A percentile compares a stretch with the other conserved stretches of the same genome.
phyloP scores from a whole-genome alignment of 768 basidiomycete species.

The Artomyces pyxidatus region DNA sequence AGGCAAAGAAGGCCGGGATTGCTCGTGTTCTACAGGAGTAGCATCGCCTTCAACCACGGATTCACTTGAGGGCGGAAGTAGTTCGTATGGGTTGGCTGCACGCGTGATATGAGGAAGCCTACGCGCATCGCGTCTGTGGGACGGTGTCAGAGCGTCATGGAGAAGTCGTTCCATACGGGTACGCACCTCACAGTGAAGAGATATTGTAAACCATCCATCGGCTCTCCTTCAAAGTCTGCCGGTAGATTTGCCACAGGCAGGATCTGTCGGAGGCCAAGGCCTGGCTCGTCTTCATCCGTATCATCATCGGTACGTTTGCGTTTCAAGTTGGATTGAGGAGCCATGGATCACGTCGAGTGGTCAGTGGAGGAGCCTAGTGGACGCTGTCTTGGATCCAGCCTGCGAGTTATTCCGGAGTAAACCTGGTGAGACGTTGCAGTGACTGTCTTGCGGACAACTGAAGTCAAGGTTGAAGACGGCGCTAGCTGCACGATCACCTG shows the following conservation, averaged over 20 bases:
- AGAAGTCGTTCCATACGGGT: constrained; percentile 2
- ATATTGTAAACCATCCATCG: constrained; percentile 70
- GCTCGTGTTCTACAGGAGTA: constrained; percentile 15
- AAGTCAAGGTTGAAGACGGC: too few species aligned
- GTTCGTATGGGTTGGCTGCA: constrained; percentile 62
- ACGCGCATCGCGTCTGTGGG: constrained; percentile 60
- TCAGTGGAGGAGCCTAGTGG: too few species aligned
- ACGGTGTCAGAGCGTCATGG: not conserved
- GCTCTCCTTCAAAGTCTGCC: constrained; percentile 53
- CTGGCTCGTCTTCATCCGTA: constrained; percentile 55
- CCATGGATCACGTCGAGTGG: too few species aligned
- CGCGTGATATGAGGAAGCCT: constrained; percentile 56
- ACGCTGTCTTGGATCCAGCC: too few species aligned
- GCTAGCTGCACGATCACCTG: too few species aligned
- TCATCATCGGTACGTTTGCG: constrained; percentile 39
- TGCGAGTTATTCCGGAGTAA: too few species aligned
- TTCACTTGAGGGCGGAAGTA: constrained; percentile 17
- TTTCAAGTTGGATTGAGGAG: too few species aligned
- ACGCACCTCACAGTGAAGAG: constrained; percentile 72
- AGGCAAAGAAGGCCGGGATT: constrained; percentile 38
- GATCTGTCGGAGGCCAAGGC: constrained; percentile 56
- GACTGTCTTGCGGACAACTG: too few species aligned
- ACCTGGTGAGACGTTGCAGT: too few species aligned
- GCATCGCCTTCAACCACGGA: constrained; percentile 9
- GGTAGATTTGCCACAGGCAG: constrained; percentile 79